Evolutionary conservation across 1,284 basidiomycete genomes (phyloP).

Genomic region (Malassezia equina): DNA sequence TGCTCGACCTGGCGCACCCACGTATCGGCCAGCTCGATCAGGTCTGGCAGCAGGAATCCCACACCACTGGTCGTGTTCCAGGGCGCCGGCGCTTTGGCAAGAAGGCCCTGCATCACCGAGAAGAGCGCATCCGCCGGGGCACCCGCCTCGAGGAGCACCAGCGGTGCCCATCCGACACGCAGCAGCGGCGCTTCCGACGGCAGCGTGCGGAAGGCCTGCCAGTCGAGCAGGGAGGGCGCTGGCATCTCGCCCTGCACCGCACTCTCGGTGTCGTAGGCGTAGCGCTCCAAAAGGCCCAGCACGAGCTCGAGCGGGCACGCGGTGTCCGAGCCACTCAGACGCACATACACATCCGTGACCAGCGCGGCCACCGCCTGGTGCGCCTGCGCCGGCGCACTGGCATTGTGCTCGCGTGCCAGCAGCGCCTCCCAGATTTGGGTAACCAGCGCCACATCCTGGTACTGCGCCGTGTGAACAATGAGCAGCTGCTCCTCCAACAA

Average conservation of each 20-base stretch:
- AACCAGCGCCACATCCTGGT: constrained; percentile 70
- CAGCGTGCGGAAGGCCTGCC: neutral
- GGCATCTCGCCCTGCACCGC: constrained; percentile 7
- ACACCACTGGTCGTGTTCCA: constrained; percentile 33
- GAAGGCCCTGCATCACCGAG: constrained; percentile 74
- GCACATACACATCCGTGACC: constrained; percentile 25
- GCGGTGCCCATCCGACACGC: constrained; percentile 63
- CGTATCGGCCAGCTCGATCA: constrained; percentile 21
- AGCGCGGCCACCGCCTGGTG: constrained; percentile 23
- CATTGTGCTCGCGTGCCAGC: constrained; percentile 61
- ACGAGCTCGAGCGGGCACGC: constrained; percentile 42
- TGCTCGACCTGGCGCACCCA: constrained; percentile 24
- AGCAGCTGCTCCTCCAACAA: constrained; percentile 74
- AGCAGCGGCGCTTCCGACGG: constrained; percentile 13
- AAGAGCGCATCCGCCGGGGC: constrained; percentile 68
- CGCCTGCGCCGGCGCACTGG: constrained; percentile 23
- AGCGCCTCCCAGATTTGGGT: constrained; percentile 79
- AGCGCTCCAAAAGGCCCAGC: constrained; percentile 31
- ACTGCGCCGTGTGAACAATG: constrained; percentile 85
- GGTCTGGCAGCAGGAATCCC: constrained; percentile 32
- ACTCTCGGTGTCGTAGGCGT: constrained; percentile 27
- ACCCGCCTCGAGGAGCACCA: constrained; percentile 64
- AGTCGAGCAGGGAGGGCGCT: neutral
- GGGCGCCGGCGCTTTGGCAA: constrained; percentile 52
- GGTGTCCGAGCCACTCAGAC: constrained; percentile 25